Base-by-base conservation (phyloP, 352 stramenopile genomes). In the Globisporangium splendens region DNA sequence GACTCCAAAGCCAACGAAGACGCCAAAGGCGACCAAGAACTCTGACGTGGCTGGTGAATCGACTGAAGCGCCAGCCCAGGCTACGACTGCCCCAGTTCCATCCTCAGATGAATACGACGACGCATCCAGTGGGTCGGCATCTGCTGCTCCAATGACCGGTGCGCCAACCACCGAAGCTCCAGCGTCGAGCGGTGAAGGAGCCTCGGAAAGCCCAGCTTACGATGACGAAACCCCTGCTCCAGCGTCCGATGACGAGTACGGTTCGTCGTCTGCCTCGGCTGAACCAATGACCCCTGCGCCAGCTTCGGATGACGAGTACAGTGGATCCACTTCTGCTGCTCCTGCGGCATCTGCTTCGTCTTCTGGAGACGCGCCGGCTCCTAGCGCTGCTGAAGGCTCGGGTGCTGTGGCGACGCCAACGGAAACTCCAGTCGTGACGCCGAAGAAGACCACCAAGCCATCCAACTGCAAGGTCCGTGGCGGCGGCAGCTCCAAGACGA, bases 1-100 rank as follows among this genome's bases (percentile, higher is more conserved):
- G 28, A 35, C 55, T 14, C 22, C 39, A 56, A 57, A 55, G 47
- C 33, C 56, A 39, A n/a, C 54, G 2, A 46, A 47, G 55, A 61
- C 55, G 11, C 46, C 56, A 13, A 55, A 55, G 38, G 11, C 33
- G 8, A 28, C 55, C 15, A 50, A 49, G 39, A 35, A 33, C 10
- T 53, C 56, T 3, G 46, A 54, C 28, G 39, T 44, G 35, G 50
- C 39, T 42, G 43, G 28, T 21, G 50, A 62, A n/a, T 49, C 39
- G 3, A 56, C 54, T 17, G 35, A 17, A 7, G 44, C 54, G 5
- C 46, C 44, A 43, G 17, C 31, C 56, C 10, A 28, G 35, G 28
- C 28, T 35, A 35, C 28, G 28, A 35, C 28, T 10, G 8, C 28
- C 28, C 28, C 28, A 44, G 39, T 12, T 44, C 39, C 39, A 44